These are phyloP conservation scores for Blastobotrys petasosporus DNA, from an alignment of 1,139 yeast genomes.

Conservation along the genomic window DNA sequence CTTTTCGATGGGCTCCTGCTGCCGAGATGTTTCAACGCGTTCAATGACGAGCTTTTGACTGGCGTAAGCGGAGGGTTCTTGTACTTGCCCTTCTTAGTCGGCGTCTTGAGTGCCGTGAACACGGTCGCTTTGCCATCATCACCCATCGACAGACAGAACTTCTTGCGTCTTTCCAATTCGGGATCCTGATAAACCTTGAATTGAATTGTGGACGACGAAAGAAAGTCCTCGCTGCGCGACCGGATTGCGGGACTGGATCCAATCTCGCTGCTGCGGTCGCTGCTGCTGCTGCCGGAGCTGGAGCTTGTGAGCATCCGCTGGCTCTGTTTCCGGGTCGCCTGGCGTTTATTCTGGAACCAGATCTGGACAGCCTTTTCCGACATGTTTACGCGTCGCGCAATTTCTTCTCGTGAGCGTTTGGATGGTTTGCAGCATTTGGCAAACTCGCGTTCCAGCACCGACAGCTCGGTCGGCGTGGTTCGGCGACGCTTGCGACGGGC, in stretches of 20 bases:
- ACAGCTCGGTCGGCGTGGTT: conserved; percentile 81
- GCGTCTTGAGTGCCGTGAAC: conserved; percentile 13
- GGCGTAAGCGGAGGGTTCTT: conserved; percentile 11
- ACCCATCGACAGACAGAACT: conserved; percentile 31
- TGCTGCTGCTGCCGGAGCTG: conserved; percentile 5
- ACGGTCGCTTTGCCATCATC: conserved; percentile 35
- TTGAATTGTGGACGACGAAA: no score
- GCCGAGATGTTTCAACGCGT: conserved; percentile 1
- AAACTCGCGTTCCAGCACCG: conserved; percentile 75
- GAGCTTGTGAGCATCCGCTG: conserved; percentile 6
- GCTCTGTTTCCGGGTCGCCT: conserved; percentile 55
- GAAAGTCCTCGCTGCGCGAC: not conserved
- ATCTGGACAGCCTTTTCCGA: conserved; percentile 96
- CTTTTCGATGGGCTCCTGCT: conserved; percentile 10
- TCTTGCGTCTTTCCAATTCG: not conserved
- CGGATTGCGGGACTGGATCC: not conserved
- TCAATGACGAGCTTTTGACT: conserved; percentile 9
- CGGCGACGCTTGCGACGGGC: conserved; percentile 94
- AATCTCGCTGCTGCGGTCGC: not conserved
- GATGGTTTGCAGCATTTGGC: conserved; percentile 74
- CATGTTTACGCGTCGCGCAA: conserved; percentile 79
- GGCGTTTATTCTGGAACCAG: conserved; percentile 97
- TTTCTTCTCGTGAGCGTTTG: conserved; percentile 63
- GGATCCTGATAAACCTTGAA: not conserved
- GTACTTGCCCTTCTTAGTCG: not conserved